These are phyloP conservation scores for Silene uniflora DNA, from an alignment of 148 eudicot genomes.

Conservation along the genomic window DNA sequence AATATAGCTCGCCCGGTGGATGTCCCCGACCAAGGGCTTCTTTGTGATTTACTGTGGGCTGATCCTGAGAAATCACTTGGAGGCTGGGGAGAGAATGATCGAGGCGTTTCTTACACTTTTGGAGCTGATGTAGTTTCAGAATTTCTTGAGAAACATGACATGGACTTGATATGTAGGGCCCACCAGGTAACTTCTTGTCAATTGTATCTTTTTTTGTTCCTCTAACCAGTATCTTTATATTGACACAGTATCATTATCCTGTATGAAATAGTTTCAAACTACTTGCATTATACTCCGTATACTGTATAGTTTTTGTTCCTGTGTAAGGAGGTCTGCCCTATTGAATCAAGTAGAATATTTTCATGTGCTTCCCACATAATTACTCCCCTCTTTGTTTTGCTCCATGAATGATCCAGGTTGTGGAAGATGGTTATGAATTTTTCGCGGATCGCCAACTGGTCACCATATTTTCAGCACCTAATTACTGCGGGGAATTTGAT, in stretches of 20 bases:
- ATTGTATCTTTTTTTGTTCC: not conserved
- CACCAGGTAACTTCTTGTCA: constrained; percentile 48
- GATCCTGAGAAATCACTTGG: constrained; percentile 70
- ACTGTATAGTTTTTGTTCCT: not conserved
- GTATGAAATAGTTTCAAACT: too few relatives aligned
- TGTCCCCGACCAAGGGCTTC: constrained; percentile 73
- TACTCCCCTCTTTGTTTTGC: not conserved
- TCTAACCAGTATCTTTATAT: not conserved
- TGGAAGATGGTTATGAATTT: constrained; percentile 75
- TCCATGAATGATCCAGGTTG: constrained; percentile 41
- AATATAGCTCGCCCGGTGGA: constrained; percentile 67
- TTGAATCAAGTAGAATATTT: not conserved
- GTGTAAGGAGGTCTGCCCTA: not conserved
- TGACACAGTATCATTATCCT: too few relatives aligned
- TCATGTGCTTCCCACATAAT: not conserved
- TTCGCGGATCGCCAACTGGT: constrained; percentile 68
- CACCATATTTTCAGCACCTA: too few relatives aligned
- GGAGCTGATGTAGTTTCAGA: constrained; percentile 63
- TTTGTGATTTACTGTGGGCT: constrained; percentile 68
- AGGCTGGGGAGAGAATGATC: constrained; percentile 79
- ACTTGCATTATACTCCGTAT: too few relatives aligned
- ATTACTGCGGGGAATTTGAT: too few relatives aligned
- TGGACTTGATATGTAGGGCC: constrained; percentile 68
- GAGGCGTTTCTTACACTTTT: constrained; percentile 70
- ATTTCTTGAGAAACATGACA: constrained; percentile 65